These are phyloP conservation scores for Populus tremula DNA, from an alignment of 345 rosid genomes.

Conservation along the genomic window DNA sequence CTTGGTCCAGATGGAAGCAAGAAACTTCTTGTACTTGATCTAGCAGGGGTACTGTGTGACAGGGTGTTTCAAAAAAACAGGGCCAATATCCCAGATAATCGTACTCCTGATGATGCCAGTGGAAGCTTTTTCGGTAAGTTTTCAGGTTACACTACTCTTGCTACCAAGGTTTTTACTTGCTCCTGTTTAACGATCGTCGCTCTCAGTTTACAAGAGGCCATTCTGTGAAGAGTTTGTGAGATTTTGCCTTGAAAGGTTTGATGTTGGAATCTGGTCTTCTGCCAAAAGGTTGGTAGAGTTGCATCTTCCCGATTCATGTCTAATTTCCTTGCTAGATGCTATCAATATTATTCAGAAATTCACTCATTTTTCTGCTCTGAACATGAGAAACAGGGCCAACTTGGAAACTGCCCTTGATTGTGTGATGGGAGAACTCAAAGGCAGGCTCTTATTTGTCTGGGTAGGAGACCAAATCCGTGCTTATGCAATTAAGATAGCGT, in stretches of 20 bases:
- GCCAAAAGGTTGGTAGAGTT: constrained; percentile 22
- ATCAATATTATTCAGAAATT: too few species aligned
- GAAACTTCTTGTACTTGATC: constrained; percentile 37
- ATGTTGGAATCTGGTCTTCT: constrained; percentile 56
- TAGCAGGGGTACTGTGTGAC: constrained; percentile 34
- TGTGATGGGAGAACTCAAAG: constrained; percentile 9
- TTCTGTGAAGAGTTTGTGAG: constrained; percentile 35
- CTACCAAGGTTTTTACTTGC: neutral
- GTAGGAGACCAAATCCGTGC: neutral
- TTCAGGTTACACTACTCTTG: neutral
- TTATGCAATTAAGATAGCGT: too few species aligned
- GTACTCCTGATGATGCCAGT: constrained; percentile 26
- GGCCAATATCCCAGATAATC: neutral
- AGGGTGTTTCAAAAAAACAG: neutral
- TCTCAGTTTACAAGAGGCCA: constrained; percentile 47
- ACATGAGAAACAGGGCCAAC: constrained; percentile 8
- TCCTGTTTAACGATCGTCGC: neutral
- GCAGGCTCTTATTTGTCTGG: constrained; percentile 40
- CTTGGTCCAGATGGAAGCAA: constrained; percentile 10
- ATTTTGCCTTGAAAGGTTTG: constrained; percentile 43
- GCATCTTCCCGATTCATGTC: too few species aligned
- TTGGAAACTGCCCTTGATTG: constrained; percentile 24
- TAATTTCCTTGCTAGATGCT: too few species aligned
- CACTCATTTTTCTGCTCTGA: too few species aligned
- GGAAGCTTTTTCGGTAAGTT: constrained; percentile 29